Evolutionary conservation across 495 filamentous ascomycete genomes (phyloP).

Genomic region (Filosporella fistucella): DNA sequence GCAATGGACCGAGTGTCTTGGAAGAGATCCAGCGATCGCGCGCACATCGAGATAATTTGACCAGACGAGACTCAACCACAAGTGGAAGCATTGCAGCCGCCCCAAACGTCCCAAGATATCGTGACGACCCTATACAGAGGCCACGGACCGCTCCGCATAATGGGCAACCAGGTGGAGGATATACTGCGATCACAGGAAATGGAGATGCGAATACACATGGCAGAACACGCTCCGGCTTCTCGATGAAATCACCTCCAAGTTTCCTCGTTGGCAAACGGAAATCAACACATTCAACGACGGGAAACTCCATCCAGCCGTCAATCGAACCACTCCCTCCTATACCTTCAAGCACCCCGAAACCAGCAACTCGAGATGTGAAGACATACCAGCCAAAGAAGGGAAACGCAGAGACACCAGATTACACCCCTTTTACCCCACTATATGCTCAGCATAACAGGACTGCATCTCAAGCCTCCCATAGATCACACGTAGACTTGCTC

Average conservation of each 20-base stretch:
- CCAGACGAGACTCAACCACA: not conserved
- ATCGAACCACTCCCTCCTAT: not conserved
- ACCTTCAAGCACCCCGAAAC: not conserved
- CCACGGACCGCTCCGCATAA: slow-evolving; percentile 18
- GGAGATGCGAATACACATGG: not conserved
- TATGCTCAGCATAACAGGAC: slow-evolving; percentile 13
- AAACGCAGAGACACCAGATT: not conserved
- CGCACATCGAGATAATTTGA: slow-evolving; percentile 1
- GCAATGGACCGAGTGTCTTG: slow-evolving; percentile 23
- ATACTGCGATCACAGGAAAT: not conserved
- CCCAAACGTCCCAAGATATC: slow-evolving; percentile 8
- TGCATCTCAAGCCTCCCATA: slow-evolving; percentile 11
- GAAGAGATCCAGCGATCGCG: slow-evolving; percentile 11
- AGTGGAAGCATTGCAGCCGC: not conserved
- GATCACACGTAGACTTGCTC: slow-evolving; percentile 38
- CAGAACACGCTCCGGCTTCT: slow-evolving; percentile 18
- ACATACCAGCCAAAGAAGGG: slow-evolving; percentile 10
- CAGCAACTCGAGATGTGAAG: slow-evolving; percentile 3
- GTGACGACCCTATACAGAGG: slow-evolving; percentile 1
- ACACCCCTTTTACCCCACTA: slow-evolving; percentile 6
- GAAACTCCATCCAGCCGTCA: not conserved
- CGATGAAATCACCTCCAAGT: slow-evolving; percentile 16
- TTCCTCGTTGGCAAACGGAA: slow-evolving; percentile 10
- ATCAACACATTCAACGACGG: slow-evolving; percentile 1
- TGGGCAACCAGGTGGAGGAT: slow-evolving; percentile 11